Percentiles rank a stretch among this genome's conserved stretches.
phyloP scores from a whole-genome alignment of 805 yeast species.

The Yarrowia sp. region DNA sequence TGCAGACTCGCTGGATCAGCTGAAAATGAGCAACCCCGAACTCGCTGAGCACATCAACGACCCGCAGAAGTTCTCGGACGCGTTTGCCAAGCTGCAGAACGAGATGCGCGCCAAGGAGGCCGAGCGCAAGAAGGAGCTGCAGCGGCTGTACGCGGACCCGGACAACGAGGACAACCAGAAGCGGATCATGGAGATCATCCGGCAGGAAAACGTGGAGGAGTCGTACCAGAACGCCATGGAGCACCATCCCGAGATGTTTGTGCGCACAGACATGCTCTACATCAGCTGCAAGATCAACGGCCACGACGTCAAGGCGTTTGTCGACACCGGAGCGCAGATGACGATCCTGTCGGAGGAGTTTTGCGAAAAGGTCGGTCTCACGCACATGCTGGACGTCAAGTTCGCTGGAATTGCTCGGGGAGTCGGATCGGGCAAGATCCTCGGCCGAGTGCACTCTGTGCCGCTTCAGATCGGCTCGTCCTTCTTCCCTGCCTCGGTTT shows the following conservation, averaged over 20 bases:
- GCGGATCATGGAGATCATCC: constrained; percentile 62
- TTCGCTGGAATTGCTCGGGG: constrained; percentile 84
- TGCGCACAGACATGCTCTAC: constrained; percentile 78
- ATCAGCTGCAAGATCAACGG: constrained; percentile 78
- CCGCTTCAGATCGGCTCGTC: constrained; percentile 73
- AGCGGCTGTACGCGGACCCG: constrained; percentile 58
- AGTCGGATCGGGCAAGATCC: constrained; percentile 75
- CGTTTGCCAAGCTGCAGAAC: constrained; percentile 36
- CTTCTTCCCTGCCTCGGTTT: constrained; percentile 64
- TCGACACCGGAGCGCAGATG: constrained; percentile 93
- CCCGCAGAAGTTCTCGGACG: constrained; percentile 48
- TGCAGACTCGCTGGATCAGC: background rate
- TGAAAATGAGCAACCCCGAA: constrained; percentile 44
- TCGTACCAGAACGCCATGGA: constrained; percentile 79
- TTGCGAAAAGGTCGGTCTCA: constrained; percentile 69
- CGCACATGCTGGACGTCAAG: constrained; percentile 72
- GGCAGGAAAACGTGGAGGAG: constrained; percentile 73
- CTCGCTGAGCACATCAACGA: constrained; percentile 49
- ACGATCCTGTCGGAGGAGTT: constrained; percentile 76
- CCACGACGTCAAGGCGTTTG: constrained; percentile 80
- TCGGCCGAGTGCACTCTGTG: constrained; percentile 85
- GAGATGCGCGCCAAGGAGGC: constrained; percentile 38
- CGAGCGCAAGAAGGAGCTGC: constrained; percentile 49
- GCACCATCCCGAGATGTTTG: constrained; percentile 85
- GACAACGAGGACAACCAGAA: constrained; percentile 68